A percentile compares a stretch with the other conserved stretches of the same genome.
Conservation (phyloP, 2,329 filamentous ascomycete genomes). For the Remersonia thermophila region DNA sequence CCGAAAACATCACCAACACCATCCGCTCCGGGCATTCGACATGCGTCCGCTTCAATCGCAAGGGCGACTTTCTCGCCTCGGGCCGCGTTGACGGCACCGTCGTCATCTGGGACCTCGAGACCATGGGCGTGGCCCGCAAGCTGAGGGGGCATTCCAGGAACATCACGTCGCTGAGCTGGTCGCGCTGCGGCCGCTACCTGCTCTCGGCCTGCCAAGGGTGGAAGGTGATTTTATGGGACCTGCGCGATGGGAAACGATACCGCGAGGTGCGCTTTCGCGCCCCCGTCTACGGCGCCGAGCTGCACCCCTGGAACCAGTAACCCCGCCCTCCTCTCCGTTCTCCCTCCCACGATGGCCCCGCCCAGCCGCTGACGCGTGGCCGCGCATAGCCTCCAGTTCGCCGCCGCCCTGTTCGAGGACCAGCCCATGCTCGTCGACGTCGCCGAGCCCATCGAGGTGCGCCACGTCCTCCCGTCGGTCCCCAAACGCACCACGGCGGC, state of each 20-base stretch:
- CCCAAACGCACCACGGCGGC: conserved; percentile 64
- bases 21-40: conserved; percentile 61
- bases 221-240: conserved; percentile 93
- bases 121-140: conserved; percentile 90
- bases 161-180: conserved; percentile 94
- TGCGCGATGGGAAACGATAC: conserved; percentile 55
- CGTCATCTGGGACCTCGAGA: conserved; percentile 94
- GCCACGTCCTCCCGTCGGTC: conserved; percentile 67
- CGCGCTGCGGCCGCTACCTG: conserved; percentile 77
- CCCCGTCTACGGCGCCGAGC: conserved; percentile 88
- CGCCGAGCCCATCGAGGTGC: conserved; percentile 54
- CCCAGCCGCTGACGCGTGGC: conserved; percentile 16
- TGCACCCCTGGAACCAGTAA: conserved; percentile 83
- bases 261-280: conserved; percentile 85
- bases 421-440: conserved; percentile 81
- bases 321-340: neutral
- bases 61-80: conserved; percentile 87
- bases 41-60: conserved; percentile 77
- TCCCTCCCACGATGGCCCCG: no score
- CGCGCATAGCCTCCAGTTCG: conserved; percentile 59
- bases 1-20: conserved; percentile 77
- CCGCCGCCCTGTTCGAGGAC: conserved; percentile 87
- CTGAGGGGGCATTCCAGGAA: conserved; percentile 85
- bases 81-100: conserved; percentile 90
- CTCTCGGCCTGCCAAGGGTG: conserved; percentile 91